Evolutionary conservation across 2,329 filamentous ascomycete species (phyloP), one percentile per base, ranked within the genome.

Genomic region (Pleoardoris graminearum): DNA sequence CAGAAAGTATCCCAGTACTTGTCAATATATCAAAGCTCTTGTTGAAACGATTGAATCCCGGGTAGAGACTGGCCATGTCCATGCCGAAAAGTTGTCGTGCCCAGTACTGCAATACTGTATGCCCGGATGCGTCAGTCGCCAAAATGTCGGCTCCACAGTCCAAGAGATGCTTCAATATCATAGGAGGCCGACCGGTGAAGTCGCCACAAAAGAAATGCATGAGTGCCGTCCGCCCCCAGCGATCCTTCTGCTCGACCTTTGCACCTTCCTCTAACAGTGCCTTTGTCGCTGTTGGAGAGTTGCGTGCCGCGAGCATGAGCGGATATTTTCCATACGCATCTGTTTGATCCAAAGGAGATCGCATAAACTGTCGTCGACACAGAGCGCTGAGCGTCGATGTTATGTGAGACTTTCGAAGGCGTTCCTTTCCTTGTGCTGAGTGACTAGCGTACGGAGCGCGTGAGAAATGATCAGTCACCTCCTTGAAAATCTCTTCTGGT

Each of bases 161-260:
- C 12, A 48, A 25, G 2, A 48, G 14, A 39, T 38, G 45, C 10
- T 19, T 29, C 33, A 48, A 16, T 10, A 30, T 39, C 12, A 12
- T 23, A 4, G 45, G 3, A 10, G 33, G 14, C 7, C 36, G 36
- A 25, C 45, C 45, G 11, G 2, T 8, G 17, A 48, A 38, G 3
- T 17, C 17, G 14, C 36, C 45, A 21, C 36, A 37, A 14, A 48
- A 48, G 33, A 48, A 48, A 33, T 48, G 33, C 30, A 48, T 48
- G 10, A 48, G 14, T 10, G 45, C 33, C 4, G 45, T 48, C 10
- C 45, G 33, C 4, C 45, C 45, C 25, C 36, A 29, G 3, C 16
- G 23, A 23, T 48, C 45, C 14, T 19, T 21, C 19, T 38, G 45
- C 6, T 48, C 45, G 23, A 48, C 45, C 16, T 29, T 16, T 22